Conservation (phyloP, 1,284 basidiomycete species). For the Thelephora terrestris region DNA sequence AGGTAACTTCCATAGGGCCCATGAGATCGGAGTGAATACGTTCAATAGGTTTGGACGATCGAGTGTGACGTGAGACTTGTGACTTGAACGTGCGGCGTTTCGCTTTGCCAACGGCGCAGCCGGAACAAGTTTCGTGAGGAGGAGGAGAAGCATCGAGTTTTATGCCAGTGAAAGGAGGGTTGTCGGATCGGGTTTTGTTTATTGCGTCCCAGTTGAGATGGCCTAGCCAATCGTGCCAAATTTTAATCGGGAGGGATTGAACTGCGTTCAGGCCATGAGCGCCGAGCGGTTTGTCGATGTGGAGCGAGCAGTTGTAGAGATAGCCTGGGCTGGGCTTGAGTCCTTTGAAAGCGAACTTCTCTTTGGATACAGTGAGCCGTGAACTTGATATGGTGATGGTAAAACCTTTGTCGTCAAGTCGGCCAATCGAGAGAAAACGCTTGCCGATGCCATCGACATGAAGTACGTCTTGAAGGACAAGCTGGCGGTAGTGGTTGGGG, state of each 20-base stretch:
- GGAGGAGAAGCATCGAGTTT: conserved; percentile 2
- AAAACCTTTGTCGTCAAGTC: background rate
- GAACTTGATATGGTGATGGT: background rate
- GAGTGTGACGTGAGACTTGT: background rate
- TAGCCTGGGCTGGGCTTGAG: too few relatives aligned
- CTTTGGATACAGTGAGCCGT: background rate
- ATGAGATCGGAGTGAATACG: conserved; percentile 19
- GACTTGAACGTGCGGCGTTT: conserved; percentile 8
- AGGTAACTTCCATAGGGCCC: conserved; percentile 9
- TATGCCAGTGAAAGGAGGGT: conserved; percentile 11
- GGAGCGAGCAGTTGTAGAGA: too few relatives aligned
- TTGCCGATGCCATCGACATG: background rate
- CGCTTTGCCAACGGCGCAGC: conserved; percentile 13
- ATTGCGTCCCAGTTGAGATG: background rate
- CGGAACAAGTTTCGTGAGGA: conserved; percentile 1
- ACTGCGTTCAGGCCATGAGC: background rate
- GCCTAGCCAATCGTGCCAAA: background rate
- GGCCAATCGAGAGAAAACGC: background rate
- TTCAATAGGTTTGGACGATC: conserved; percentile 12
- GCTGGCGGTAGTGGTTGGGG: too few relatives aligned
- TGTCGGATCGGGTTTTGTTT: background rate
- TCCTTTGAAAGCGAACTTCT: too few relatives aligned
- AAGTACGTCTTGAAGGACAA: background rate
- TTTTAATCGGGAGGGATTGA: background rate
- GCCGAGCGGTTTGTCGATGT: background rate